Conservation (phyloP, 2,329 filamentous ascomycete species). For the Orbilia ellipsospora region DNA sequence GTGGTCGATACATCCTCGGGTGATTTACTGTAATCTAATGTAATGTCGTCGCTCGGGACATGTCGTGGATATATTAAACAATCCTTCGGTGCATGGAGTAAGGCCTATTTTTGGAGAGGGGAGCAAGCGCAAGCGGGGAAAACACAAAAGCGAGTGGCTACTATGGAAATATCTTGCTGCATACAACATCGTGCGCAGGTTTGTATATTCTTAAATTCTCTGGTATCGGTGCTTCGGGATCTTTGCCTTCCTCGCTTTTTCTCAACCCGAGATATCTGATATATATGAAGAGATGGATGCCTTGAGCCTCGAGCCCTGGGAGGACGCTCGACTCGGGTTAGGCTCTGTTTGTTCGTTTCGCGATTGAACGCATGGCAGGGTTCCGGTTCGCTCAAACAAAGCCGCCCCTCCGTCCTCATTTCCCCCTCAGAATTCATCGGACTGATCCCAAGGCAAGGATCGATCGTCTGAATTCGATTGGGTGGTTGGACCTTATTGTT, state of each 20-base stretch:
- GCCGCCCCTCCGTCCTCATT: constrained; percentile 51
- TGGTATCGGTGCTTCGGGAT: too few relatives aligned
- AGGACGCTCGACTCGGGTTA: too few relatives aligned
- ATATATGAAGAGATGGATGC: constrained; percentile 14
- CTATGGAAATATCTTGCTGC: too few relatives aligned
- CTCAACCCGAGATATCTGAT: not conserved
- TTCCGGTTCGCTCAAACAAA: constrained; percentile 55
- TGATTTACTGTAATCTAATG: too few relatives aligned
- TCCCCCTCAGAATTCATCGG: constrained; percentile 19
- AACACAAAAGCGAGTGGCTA: too few relatives aligned
- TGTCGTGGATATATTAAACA: too few relatives aligned
- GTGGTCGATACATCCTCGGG: too few relatives aligned
- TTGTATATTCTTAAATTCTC: too few relatives aligned
- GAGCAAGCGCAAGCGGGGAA: not conserved
- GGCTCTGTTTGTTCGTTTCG: constrained; percentile 17
- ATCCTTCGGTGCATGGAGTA: not conserved
- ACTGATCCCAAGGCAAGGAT: not conserved
- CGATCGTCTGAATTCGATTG: not conserved
- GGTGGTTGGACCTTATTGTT: too few relatives aligned
- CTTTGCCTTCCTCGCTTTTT: not conserved
- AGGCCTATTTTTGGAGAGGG: constrained; percentile 2
- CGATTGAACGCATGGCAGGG: constrained; percentile 46
- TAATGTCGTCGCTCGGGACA: too few relatives aligned
- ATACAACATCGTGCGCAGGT: too few relatives aligned
- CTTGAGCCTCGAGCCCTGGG: constrained; percentile 2